A percentile compares a stretch with the other conserved stretches of the same genome.
Evolutionary conservation across 768 basidiomycete species (phyloP).

Genomic region (Suillus discolor): DNA sequence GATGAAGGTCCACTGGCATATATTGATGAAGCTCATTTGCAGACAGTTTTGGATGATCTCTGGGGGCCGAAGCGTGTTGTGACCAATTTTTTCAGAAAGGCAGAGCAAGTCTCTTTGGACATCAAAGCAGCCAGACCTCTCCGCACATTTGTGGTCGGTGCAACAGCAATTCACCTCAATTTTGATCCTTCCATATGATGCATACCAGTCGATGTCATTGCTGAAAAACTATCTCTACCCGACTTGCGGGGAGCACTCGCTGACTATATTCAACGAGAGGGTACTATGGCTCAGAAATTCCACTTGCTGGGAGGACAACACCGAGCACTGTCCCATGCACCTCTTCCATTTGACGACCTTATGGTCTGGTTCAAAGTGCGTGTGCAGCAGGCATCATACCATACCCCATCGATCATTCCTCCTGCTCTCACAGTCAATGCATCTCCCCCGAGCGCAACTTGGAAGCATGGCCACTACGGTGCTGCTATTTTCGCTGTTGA

Average conservation of each 20-base stretch:
- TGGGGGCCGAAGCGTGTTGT: no score
- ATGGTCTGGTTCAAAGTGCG: conserved; percentile 30
- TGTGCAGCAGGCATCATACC: conserved; percentile 26
- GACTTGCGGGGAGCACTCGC: conserved; percentile 30
- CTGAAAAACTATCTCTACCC: conserved; percentile 22
- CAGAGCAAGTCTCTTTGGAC: no score
- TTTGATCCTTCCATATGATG: not conserved
- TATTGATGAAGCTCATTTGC: no score
- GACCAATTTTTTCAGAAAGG: no score
- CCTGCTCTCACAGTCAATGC: conserved; percentile 23
- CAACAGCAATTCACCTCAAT: no score
- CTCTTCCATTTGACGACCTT: conserved; percentile 30
- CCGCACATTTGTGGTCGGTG: no score
- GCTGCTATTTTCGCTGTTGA: conserved; percentile 22
- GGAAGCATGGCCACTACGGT: conserved; percentile 26
- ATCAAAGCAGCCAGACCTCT: no score
- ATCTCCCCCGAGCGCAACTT: conserved; percentile 20
- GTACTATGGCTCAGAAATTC: not conserved
- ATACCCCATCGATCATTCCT: conserved; percentile 5
- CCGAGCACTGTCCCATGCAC: not conserved
- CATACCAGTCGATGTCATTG: conserved; percentile 18
- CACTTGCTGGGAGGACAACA: conserved; percentile 13
- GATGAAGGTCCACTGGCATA: no score
- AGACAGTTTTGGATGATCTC: no score
- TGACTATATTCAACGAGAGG: conserved; percentile 17